Evolutionary conservation across 2,329 filamentous ascomycete genomes (phyloP).

Genomic region (Anthostomella pinea): DNA sequence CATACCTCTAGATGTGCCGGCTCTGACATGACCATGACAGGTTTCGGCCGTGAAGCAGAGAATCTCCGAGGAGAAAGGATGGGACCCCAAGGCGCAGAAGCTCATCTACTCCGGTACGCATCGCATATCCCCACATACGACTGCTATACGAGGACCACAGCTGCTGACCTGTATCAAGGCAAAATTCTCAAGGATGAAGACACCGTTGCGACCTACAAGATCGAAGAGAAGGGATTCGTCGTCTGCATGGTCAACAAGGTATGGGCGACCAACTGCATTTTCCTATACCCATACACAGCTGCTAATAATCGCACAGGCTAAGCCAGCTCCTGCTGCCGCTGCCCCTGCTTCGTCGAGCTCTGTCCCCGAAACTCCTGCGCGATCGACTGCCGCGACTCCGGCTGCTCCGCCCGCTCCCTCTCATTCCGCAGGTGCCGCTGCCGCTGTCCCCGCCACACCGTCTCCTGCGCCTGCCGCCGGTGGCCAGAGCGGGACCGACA

Average conservation of each 20-base stretch:
- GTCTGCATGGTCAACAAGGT: constrained; percentile 99
- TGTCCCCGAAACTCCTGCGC: constrained; percentile 61
- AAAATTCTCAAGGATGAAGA: constrained; percentile 99
- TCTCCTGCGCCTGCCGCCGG: constrained; percentile 52
- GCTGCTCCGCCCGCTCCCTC: constrained; percentile 50
- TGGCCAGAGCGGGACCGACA: constrained; percentile 60
- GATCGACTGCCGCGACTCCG: constrained; percentile 48
- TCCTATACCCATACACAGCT: constrained; percentile 2
- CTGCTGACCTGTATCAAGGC: constrained; percentile 54
- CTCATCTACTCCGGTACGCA: constrained; percentile 92
- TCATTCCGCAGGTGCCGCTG: constrained; percentile 42
- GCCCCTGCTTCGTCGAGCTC: constrained; percentile 59
- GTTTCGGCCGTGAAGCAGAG: constrained; percentile 90
- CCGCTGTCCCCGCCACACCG: constrained; percentile 51
- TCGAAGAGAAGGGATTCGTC: constrained; percentile 99
- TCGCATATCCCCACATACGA: constrained; percentile 1
- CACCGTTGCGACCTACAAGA: constrained; percentile 94
- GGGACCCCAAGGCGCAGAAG: constrained; percentile 87
- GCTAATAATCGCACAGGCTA: constrained; percentile 58
- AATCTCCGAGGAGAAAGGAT: constrained; percentile 88
- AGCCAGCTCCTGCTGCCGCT: constrained; percentile 55
- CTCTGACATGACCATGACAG: constrained; percentile 45
- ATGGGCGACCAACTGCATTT: constrained; percentile 24
- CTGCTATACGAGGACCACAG: background rate
- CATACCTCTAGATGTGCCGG: too few relatives aligned